These are phyloP conservation scores for Umbellularia californica DNA, from an alignment of 164 flowering plant species.

Conservation along the genomic window DNA sequence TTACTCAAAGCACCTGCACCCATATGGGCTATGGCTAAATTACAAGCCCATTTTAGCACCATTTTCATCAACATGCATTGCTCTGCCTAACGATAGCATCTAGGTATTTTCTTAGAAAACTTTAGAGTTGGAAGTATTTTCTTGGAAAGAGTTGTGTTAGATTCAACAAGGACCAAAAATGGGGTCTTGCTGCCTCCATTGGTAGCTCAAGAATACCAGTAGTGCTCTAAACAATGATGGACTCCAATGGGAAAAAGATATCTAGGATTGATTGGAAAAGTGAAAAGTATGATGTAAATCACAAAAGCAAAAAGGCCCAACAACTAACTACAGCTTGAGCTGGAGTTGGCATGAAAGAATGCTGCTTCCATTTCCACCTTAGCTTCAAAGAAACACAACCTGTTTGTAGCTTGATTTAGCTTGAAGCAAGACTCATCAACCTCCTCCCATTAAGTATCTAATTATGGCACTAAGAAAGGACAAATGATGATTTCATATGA, in stretches of 20 bases:
- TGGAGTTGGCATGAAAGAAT: background rate
- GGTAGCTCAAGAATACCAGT: too few species aligned
- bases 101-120: too few species aligned
- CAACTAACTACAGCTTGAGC: background rate
- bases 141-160: background rate
- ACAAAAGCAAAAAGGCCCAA: background rate
- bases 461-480: background rate
- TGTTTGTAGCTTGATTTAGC: background rate
- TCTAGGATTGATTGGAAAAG: too few species aligned
- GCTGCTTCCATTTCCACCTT: background rate
- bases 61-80: too few species aligned
- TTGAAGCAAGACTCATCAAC: background rate
- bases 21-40: too few species aligned
- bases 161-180: background rate
- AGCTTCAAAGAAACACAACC: slow-evolving; percentile 1
- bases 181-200: background rate
- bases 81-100: too few species aligned
- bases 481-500: background rate
- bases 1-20: too few species aligned
- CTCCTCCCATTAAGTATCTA: background rate
- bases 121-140: too few species aligned
- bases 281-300: background rate
- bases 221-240: background rate
- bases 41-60: too few species aligned
- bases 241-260: background rate